These are phyloP conservation scores for Galerina sulciceps DNA, from an alignment of 768 basidiomycete species.

Conservation along the genomic window DNA sequence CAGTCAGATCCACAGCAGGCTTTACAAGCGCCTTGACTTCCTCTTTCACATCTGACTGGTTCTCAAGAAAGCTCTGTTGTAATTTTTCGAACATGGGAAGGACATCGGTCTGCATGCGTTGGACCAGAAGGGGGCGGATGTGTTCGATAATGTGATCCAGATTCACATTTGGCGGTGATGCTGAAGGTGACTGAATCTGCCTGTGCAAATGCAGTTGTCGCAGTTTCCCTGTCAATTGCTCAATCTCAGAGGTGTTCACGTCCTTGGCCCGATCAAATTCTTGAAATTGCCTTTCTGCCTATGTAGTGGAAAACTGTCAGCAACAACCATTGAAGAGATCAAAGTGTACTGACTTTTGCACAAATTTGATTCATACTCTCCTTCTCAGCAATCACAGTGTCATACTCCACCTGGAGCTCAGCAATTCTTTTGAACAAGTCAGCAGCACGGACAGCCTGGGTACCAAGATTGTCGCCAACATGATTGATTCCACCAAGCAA, in stretches of 20 bases:
- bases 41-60: slow-evolving; percentile 23
- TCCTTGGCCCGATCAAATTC: slow-evolving; percentile 24
- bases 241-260: slow-evolving; percentile 24
- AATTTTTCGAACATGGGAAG: slow-evolving; percentile 26
- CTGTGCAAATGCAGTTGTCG: slow-evolving; percentile 23
- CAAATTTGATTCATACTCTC: slow-evolving; percentile 41
- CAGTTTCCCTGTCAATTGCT: slow-evolving; percentile 27
- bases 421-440: slow-evolving; percentile 18
- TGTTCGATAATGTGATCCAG: slow-evolving; percentile 21
- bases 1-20: slow-evolving; percentile 33
- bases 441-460: slow-evolving; percentile 6
- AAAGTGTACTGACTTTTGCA: slow-evolving; percentile 18
- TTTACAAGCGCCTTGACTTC: slow-evolving; percentile 33
- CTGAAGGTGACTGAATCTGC: slow-evolving; percentile 12
- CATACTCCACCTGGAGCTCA: slow-evolving; percentile 29
- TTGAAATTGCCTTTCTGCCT: slow-evolving; percentile 18
- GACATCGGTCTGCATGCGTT: slow-evolving; percentile 28
- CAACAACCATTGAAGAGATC: background rate
- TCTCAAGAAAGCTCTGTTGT: slow-evolving; percentile 24
- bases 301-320: background rate
- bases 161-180: slow-evolving; percentile 4
- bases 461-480: slow-evolving; percentile 1
- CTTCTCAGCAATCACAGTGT: slow-evolving; percentile 39
- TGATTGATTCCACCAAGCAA: background rate
- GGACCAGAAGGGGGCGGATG: slow-evolving; percentile 22